These are phyloP conservation scores for Stramenopiles sp. DNA, from an alignment of 352 stramenopile species.

Conservation along the genomic window DNA sequence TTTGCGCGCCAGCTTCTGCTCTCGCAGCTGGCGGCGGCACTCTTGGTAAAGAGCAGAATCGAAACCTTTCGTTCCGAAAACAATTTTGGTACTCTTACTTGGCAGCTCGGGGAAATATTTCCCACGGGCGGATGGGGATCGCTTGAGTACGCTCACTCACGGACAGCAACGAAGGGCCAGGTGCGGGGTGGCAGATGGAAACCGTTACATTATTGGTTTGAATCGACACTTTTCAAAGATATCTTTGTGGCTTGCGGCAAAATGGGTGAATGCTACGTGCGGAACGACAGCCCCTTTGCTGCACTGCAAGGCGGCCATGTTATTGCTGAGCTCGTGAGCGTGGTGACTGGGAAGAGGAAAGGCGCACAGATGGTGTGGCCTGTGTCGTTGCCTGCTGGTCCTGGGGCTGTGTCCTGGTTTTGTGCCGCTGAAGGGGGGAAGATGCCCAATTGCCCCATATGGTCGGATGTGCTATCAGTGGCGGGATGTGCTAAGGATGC, in stretches of 20 bases:
- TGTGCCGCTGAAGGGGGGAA: too few relatives aligned
- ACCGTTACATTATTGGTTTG: constrained; percentile 25
- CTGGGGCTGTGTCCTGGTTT: too few relatives aligned
- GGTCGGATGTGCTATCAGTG: too few relatives aligned
- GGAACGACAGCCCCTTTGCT: neutral
- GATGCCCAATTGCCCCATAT: too few relatives aligned
- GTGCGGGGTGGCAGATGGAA: constrained; percentile 30
- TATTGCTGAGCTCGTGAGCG: too few relatives aligned
- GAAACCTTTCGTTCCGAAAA: constrained; percentile 25
- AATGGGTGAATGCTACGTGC: constrained; percentile 15
- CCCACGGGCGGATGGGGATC: constrained; percentile 32
- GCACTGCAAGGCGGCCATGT: too few relatives aligned
- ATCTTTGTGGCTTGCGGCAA: constrained; percentile 24
- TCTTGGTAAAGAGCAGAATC: constrained; percentile 28
- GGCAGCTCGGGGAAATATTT: constrained; percentile 35
- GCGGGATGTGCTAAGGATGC: too few relatives aligned
- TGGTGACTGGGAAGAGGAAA: too few relatives aligned
- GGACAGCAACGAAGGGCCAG: constrained; percentile 17
- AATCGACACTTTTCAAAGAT: constrained; percentile 24
- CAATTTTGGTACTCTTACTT: constrained; percentile 26
- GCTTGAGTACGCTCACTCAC: constrained; percentile 31
- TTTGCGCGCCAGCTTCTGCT: constrained; percentile 26
- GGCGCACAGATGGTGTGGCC: too few relatives aligned
- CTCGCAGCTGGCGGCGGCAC: constrained; percentile 27
- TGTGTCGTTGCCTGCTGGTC: too few relatives aligned